Conservation (phyloP, 495 filamentous ascomycete genomes). For the Trichoderma erinaceum region DNA sequence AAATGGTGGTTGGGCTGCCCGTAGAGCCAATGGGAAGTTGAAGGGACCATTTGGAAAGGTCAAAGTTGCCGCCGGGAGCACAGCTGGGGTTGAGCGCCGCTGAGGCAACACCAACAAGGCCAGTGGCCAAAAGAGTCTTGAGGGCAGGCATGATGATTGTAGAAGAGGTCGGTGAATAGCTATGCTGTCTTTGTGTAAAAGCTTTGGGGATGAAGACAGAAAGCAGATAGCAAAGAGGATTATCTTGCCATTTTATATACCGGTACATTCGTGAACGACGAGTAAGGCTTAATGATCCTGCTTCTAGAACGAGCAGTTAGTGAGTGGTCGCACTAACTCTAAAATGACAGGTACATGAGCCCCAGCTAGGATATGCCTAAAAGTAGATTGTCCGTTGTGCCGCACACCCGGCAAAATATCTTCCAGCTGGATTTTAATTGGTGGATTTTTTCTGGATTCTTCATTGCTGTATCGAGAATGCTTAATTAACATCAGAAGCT, state of each 20-base stretch:
- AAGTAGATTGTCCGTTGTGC: background rate
- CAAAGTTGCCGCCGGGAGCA: conserved; percentile 36
- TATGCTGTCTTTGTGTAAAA: background rate
- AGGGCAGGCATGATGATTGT: background rate
- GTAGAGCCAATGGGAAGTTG: conserved; percentile 33
- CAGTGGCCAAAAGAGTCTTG: background rate
- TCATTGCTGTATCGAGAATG: background rate
- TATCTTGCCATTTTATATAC: background rate
- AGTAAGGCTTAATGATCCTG: background rate
- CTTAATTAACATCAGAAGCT: background rate
- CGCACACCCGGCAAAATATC: background rate
- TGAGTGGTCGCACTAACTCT: background rate
- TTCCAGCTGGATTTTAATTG: background rate
- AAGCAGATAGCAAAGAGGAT: background rate
- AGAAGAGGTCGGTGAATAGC: background rate
- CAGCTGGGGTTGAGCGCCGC: conserved; percentile 26
- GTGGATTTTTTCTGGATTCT: background rate
- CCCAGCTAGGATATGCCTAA: background rate
- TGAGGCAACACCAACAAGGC: conserved; percentile 24
- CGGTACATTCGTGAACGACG: background rate
- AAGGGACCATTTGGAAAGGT: conserved; percentile 28
- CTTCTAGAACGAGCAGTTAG: background rate
- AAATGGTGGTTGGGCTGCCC: conserved; percentile 27
- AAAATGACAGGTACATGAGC: conserved; percentile 2
- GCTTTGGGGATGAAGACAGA: background rate